These are phyloP conservation scores for Spiromastix sp. DNA, from an alignment of 2,329 filamentous ascomycete genomes.

Conservation along the genomic window DNA sequence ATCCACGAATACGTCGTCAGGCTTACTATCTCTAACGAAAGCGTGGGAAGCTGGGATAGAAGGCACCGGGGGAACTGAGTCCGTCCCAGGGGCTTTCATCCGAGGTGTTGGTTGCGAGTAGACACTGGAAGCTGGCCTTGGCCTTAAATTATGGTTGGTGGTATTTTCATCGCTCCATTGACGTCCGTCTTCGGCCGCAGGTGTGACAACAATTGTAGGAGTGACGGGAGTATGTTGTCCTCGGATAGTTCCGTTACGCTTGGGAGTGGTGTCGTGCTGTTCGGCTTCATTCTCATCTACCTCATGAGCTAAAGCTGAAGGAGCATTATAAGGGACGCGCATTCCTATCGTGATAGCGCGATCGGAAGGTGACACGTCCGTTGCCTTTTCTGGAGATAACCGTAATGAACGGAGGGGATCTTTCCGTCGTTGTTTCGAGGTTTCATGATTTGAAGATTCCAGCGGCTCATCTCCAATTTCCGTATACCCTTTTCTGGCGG, in stretches of 20 bases:
- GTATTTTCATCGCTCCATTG: constrained; percentile 21
- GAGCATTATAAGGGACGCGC: constrained; percentile 24
- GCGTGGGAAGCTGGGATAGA: constrained; percentile 27
- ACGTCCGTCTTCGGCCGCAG: constrained; percentile 29
- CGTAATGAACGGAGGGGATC: constrained; percentile 4
- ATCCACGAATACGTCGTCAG: constrained; percentile 10
- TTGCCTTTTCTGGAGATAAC: constrained; percentile 17
- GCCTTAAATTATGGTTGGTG: constrained; percentile 16
- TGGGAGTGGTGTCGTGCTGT: constrained; percentile 10
- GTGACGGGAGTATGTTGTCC: constrained; percentile 27
- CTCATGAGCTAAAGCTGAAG: not conserved
- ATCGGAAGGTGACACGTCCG: constrained; percentile 34
- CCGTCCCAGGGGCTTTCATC: constrained; percentile 9
- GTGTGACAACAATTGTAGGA: constrained; percentile 37
- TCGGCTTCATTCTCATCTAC: constrained; percentile 16
- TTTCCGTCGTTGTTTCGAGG: constrained; percentile 7
- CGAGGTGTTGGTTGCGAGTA: constrained; percentile 33
- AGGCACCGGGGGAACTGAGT: constrained; percentile 30
- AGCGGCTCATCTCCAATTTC: constrained; percentile 13
- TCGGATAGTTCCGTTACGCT: constrained; percentile 14
- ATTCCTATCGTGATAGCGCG: constrained; percentile 38
- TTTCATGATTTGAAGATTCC: too few relatives aligned
- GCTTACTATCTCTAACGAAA: constrained; percentile 9
- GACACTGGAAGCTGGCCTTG: constrained; percentile 31
- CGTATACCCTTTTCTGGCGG: constrained; percentile 13